Evolutionary conservation across 805 yeast genomes (phyloP).

Genomic region (Metschnikowia kofuensis): DNA sequence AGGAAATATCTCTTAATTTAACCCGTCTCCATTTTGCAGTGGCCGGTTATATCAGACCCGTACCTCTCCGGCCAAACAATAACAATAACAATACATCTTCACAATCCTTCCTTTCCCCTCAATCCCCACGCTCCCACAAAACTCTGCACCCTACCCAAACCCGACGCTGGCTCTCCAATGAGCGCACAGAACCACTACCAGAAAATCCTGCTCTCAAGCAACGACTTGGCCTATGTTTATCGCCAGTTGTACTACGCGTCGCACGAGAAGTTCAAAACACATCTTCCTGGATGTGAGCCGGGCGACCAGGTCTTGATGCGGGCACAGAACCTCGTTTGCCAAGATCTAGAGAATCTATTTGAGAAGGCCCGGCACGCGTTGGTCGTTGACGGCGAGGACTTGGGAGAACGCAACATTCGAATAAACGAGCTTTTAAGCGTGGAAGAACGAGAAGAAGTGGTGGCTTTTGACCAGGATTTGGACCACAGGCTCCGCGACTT

Average conservation of each 20-base stretch:
- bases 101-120: not conserved
- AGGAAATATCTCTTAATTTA: too few species aligned
- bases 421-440: slow-evolving; percentile 26
- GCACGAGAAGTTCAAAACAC: slow-evolving; percentile 44
- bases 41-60: too few species aligned
- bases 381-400: slow-evolving; percentile 53
- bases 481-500: slow-evolving; percentile 56
- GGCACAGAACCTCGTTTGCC: slow-evolving; percentile 43
- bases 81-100: too few species aligned
- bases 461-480: slow-evolving; percentile 67
- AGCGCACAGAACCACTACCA: slow-evolving; percentile 27
- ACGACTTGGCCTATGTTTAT: slow-evolving; percentile 52
- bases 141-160: not conserved
- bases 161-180: slow-evolving; percentile 12
- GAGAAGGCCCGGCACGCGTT: slow-evolving; percentile 56
- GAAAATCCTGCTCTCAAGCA: slow-evolving; percentile 47
- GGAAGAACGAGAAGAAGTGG: slow-evolving; percentile 44
- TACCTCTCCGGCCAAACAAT: too few species aligned
- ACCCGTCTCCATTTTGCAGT: too few species aligned
- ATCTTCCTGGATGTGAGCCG: slow-evolving; percentile 41
- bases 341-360: slow-evolving; percentile 50
- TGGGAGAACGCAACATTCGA: slow-evolving; percentile 22
- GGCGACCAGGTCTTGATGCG: slow-evolving; percentile 45
- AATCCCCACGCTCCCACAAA: not conserved
- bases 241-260: slow-evolving; percentile 41